Evolutionary conservation across 495 filamentous ascomycete genomes (phyloP), one percentile per base, ranked within the genome.

Genomic region (Penicillium egyptiacum): DNA sequence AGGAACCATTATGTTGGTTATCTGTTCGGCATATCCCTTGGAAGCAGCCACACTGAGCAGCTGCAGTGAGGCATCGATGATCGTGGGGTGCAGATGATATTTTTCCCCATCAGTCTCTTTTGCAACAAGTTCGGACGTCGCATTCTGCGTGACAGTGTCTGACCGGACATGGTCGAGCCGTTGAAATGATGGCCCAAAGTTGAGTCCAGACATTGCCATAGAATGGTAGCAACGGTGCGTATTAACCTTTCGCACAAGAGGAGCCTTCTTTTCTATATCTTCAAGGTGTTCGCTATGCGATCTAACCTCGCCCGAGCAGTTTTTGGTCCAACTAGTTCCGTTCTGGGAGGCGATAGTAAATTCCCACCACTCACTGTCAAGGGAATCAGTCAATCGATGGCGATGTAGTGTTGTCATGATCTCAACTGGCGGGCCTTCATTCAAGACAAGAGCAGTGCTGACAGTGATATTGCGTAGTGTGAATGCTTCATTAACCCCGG

Each of bases 301-400:
- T 53, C 39, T 53, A 11, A 8, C 72, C 23, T 72, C 59, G 1
- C 79, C 79, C 7, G 49, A 50, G 46, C 76, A 79, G 50, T 80
- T 76, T 44, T 75, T 75, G 0, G 37, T 72, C 77, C 76, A 80
- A 4, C 45, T 43, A 5, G 50, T 43, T 1, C 70, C 75, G 41
- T 74, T 73, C 26, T 70, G 59, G 0, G 78, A 79, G 3, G 64
- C 33, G 20, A 83, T 70, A 0, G 53, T 55, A 55, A 84, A 84
- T 16, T 78, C 71, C 58, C 67, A 81, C 76, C 75, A 82, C 7
- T 72, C 50, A 11, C 62, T 69, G 31, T 79, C 70, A 1, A 69
- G 55, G 0, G 61, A 57, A n/a, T 62, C 59, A 0, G 73, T 81
- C 16, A 79, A 60, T 1, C 59, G 57, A 11, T 57, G 59, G 1